Percentiles rank a stretch among this genome's conserved stretches.
Evolutionary conservation across 148 eudicot genomes (phyloP).

Genomic region (Cornus florida): DNA sequence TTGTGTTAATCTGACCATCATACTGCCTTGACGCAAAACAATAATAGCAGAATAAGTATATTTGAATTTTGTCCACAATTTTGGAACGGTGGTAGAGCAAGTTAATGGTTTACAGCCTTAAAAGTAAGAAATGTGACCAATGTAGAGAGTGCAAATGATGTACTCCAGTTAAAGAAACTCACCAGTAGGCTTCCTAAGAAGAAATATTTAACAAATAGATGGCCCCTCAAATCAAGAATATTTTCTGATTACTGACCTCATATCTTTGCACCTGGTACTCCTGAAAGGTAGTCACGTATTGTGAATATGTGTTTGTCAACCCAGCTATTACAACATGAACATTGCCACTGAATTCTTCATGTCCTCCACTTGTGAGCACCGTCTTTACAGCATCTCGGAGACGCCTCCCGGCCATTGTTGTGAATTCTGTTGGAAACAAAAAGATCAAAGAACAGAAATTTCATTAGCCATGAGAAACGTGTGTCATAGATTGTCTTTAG

Average conservation of each 20-base stretch:
- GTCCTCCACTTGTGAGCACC: constrained; percentile 45
- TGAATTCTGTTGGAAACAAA: constrained; percentile 55
- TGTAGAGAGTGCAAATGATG: background rate
- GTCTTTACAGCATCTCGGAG: constrained; percentile 85
- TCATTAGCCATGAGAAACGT: background rate
- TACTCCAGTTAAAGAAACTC: background rate
- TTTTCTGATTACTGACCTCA: constrained; percentile 58
- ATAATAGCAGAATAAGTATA: no score
- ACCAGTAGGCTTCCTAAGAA: background rate
- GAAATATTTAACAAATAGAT: background rate
- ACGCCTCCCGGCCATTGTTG: constrained; percentile 98
- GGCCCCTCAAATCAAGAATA: background rate
- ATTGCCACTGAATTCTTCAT: constrained; percentile 48
- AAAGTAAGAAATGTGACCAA: background rate
- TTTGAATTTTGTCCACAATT: background rate
- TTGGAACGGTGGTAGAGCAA: background rate
- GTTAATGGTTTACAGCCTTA: background rate
- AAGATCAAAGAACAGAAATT: background rate
- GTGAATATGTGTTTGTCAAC: constrained; percentile 92
- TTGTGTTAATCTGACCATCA: background rate
- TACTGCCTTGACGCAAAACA: background rate
- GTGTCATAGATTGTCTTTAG: background rate
- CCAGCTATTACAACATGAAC: constrained; percentile 89
- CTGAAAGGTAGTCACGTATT: constrained; percentile 85
- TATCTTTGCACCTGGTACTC: constrained; percentile 96